Base-by-base conservation (phyloP, 164 flowering plant species). In the Malania oleifera region DNA sequence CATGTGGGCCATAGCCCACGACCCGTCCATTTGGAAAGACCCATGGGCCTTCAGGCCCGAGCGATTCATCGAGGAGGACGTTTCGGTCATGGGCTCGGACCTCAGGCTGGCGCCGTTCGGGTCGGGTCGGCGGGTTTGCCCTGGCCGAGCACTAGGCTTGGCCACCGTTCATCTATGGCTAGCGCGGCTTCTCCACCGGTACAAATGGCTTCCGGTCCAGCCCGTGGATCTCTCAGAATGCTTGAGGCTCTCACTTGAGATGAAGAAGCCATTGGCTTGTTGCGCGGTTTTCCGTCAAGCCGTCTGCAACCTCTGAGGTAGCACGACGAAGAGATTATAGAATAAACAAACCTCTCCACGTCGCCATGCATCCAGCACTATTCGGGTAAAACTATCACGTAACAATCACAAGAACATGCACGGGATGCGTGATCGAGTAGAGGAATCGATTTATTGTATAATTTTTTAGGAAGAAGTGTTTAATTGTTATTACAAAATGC, bases 1-100 rank as follows among this genome's bases (percentile, higher is more conserved):
- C 73, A 89, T 89, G 97, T 89, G 97, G 97, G 91, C 95, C 67
- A 87, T 89, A 52, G 62, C 92, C 54, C 90, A 89, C 29, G 87
- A 89, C 64, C 72, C 69, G 19, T 46, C 79, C 14, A 73, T 86
- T 6, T 89, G 96, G 96, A 67, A 75, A 28, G 83, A 89, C 59
- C 91, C 96, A 29, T 76, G 54, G 75, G 48, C 57, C n/a, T 89
- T 89, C 55, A 69, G 63, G 57, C 96, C 96, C 0, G 85, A 82
- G 5, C 44, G 93, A 66, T 89, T 86, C 68, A 41, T 80, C 1
- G 80, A 77, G 6, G 84, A 82, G 69, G 87, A 86, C 8, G 78
- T 89, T 15, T 52, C 77, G 7, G 62, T 86, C 26, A 81, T 80
- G 89, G 96, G 96, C 17, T 80, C 87, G 28, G 89, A 85, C 58